Evolutionary conservation across 768 basidiomycete species (phyloP).

Genomic region (Xerocomellus chrysenteron): DNA sequence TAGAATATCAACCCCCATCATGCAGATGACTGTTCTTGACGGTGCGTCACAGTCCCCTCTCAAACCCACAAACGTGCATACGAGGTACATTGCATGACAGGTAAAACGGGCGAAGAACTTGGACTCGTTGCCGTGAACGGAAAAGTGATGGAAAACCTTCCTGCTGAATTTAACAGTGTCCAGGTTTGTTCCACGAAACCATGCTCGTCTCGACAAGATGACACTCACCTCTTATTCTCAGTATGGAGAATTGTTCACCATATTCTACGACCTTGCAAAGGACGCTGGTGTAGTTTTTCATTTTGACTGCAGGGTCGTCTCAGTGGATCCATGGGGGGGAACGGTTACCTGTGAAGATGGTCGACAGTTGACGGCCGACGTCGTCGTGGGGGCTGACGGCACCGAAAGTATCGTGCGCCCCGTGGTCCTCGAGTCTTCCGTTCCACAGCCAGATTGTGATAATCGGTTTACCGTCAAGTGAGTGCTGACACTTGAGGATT

Average conservation of each 20-base stretch:
- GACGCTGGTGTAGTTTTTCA: slow-evolving; percentile 47
- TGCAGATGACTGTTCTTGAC: slow-evolving; percentile 16
- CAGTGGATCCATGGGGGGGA: slow-evolving; percentile 32
- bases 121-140: slow-evolving; percentile 45
- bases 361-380: slow-evolving; percentile 43
- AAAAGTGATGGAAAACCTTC: slow-evolving; percentile 42
- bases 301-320: slow-evolving; percentile 40
- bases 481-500: not conserved
- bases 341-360: slow-evolving; percentile 38
- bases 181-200: slow-evolving; percentile 37
- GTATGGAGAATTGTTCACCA: slow-evolving; percentile 52
- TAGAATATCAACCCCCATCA: slow-evolving; percentile 25
- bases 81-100: slow-evolving; percentile 21
- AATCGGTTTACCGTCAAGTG: slow-evolving; percentile 16
- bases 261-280: slow-evolving; percentile 47
- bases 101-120: slow-evolving; percentile 42
- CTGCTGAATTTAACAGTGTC: slow-evolving; percentile 46
- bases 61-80: too few species aligned
- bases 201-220: not conserved
- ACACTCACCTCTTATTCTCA: slow-evolving; percentile 18
- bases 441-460: slow-evolving; percentile 11
- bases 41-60: slow-evolving; percentile 3
- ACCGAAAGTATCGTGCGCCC: slow-evolving; percentile 42
- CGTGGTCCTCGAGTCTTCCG: slow-evolving; percentile 29
- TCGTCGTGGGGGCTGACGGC: slow-evolving; percentile 64